Evolutionary conservation across 2,329 filamentous ascomycete species (phyloP), one percentile per base, ranked within the genome.

Genomic region (Apiospora rasikravindrae): DNA sequence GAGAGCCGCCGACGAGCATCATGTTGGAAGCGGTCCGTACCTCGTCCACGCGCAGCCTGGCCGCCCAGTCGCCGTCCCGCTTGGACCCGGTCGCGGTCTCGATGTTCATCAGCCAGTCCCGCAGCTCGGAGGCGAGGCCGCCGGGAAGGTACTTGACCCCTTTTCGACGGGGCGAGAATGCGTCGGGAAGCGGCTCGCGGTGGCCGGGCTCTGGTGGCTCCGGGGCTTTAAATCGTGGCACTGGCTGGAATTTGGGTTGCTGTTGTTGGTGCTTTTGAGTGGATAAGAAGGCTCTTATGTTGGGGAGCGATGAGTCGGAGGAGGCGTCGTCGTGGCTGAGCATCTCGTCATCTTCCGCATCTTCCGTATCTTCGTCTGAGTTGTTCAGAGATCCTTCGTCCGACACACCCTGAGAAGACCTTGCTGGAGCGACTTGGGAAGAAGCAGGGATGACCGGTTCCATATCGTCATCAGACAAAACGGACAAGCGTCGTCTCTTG

Each of bases 71-170:
- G 10, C 71, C 71, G 29, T 72, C 70, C 66, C 68, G 42, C 68
- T 75, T 71, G 49, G 73, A 74, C 29, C 76, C 76, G 22, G 74
- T 74, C 22, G 76, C 77, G 0, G 81, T 79, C 73, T 85, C 84
- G 53, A 84, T 80, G 68, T 84, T 83, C 51, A 86, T 80, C 44
- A 86, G 80, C 84, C 84, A 86, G 77, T 83, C 82, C 8, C 84
- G 81, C 11, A 86, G 76, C 71, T 83, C 81, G 2, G 83, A 80
- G 3, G 84, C 84, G 16, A 86, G 79, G 0, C 84, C 84, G 19
- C 83, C 83, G 0, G 81, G 74, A 5, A 84, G 72, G 68, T 84
- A 85, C 73, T 75, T 79, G 1, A 76, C 77, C 44, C 78, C 80
- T 64, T 73, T 77, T 40, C 82, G 79, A 47, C 80, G 81, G 1